phyloP scores from a whole-genome alignment of 169 alveolate genomes.

The Cryptosporidium ubiquitum region DNA sequence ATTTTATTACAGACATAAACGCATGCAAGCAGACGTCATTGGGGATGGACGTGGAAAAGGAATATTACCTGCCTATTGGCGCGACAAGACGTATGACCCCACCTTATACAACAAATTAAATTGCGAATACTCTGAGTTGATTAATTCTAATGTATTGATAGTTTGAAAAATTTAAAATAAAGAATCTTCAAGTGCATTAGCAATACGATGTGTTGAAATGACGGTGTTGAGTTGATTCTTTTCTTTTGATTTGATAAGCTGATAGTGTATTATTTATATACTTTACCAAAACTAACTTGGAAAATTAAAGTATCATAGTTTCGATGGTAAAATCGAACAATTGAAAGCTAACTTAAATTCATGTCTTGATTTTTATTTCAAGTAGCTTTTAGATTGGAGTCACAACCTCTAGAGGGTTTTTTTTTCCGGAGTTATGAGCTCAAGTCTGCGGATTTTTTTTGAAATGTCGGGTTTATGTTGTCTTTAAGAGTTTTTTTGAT shows the following conservation, averaged over 20 bases:
- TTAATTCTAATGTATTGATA: too few species aligned
- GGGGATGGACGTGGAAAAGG: slow-evolving; percentile 72
- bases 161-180: too few species aligned
- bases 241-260: too few species aligned
- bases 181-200: neutral
- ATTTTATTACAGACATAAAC: slow-evolving; percentile 61
- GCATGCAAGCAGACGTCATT: slow-evolving; percentile 75
- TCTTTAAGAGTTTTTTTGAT: too few species aligned
- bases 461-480: neutral
- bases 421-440: too few species aligned
- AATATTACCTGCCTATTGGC: slow-evolving; percentile 17
- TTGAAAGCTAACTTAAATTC: neutral
- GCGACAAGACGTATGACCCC: slow-evolving; percentile 57
- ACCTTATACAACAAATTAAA: neutral
- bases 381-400: too few species aligned
- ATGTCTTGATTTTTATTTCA: neutral
- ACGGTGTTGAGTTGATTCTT: neutral
- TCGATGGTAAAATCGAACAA: too few species aligned
- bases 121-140: too few species aligned
- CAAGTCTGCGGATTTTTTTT: too few species aligned
- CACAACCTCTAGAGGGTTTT: neutral
- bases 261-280: too few species aligned
- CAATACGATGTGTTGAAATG: neutral
- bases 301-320: too few species aligned
- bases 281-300: too few species aligned